These are phyloP conservation scores for Quillaja saponaria DNA, from an alignment of 306 rosid genomes.

Conservation along the genomic window DNA sequence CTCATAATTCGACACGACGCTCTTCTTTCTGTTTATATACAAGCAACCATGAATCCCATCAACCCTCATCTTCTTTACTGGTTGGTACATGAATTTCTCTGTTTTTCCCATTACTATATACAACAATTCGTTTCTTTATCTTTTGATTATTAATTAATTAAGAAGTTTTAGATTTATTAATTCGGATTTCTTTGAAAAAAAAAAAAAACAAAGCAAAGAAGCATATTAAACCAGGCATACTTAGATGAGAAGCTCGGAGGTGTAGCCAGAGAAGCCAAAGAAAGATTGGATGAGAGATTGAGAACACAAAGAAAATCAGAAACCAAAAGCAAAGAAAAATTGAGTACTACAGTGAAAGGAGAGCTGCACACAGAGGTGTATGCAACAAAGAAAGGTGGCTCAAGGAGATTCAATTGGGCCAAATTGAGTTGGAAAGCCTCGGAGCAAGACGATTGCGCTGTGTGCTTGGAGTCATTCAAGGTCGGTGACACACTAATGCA, in stretches of 20 bases:
- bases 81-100: constrained; percentile 25
- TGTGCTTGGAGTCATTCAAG: constrained; percentile 54
- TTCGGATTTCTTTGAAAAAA: not conserved
- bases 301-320: constrained; percentile 40
- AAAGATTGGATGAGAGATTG: constrained; percentile 69
- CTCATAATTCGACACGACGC: constrained; percentile 41
- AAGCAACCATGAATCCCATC: constrained; percentile 49
- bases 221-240: constrained; percentile 29
- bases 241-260: constrained; percentile 58
- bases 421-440: constrained; percentile 51
- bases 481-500: constrained; percentile 41
- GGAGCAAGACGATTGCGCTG: constrained; percentile 63
- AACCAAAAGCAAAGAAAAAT: constrained; percentile 23
- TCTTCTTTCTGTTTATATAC: constrained; percentile 63
- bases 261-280: constrained; percentile 74
- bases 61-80: constrained; percentile 40
- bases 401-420: constrained; percentile 53
- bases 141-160: no score
- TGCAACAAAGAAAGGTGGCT: constrained; percentile 42
- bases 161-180: not conserved
- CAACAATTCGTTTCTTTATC: not conserved
- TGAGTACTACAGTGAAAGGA: constrained; percentile 14
- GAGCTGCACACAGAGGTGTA: constrained; percentile 38
- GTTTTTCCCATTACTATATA: not conserved
- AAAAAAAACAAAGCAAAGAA: constrained; percentile 41